phyloP scores from a whole-genome alignment of 495 filamentous ascomycete genomes.

The Endocarpon pusillum region DNA sequence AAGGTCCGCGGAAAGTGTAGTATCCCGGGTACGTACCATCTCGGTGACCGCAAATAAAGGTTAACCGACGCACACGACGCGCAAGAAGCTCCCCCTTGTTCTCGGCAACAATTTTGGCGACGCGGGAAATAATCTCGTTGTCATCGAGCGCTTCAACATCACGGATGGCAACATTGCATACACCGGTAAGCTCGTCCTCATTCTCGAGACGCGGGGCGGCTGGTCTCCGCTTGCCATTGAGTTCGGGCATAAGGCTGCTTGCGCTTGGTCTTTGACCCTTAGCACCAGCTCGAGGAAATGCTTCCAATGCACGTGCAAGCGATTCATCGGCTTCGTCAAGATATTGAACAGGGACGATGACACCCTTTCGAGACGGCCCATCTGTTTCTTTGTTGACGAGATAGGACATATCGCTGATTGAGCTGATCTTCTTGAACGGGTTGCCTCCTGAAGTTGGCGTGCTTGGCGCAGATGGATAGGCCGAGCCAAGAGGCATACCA shows the following conservation, averaged over 20 bases:
- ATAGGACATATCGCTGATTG: conserved; percentile 93
- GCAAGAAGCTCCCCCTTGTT: conserved; percentile 68
- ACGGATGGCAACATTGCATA: conserved; percentile 79
- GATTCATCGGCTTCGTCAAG: conserved; percentile 85
- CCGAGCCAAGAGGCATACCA: conserved; percentile 56
- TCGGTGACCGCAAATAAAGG: conserved; percentile 89
- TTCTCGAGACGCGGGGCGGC: conserved; percentile 29
- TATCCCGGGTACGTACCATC: conserved; percentile 93
- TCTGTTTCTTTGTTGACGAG: conserved; percentile 45
- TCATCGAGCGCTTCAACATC: conserved; percentile 82
- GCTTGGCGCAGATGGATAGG: conserved; percentile 65
- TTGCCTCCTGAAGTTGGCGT: conserved; percentile 45
- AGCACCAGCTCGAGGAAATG: conserved; percentile 41
- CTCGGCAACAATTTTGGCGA: conserved; percentile 57
- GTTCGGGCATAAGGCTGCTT: conserved; percentile 47
- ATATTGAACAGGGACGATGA: conserved; percentile 81
- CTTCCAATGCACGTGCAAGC: conserved; percentile 63
- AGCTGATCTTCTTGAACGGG: conserved; percentile 66
- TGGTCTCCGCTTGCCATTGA: conserved; percentile 54
- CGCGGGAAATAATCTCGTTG: conserved; percentile 56
- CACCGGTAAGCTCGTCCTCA: conserved; percentile 68
- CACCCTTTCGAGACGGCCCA: conserved; percentile 80
- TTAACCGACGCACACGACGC: conserved; percentile 71
- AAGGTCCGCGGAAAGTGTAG: conserved; percentile 90
- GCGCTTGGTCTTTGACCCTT: conserved; percentile 25